Percentiles rank a stretch among this genome's conserved stretches.
These are phyloP conservation scores for Botrytis sinoallii DNA, from an alignment of 2,329 filamentous ascomycete species.

Conservation along the genomic window DNA sequence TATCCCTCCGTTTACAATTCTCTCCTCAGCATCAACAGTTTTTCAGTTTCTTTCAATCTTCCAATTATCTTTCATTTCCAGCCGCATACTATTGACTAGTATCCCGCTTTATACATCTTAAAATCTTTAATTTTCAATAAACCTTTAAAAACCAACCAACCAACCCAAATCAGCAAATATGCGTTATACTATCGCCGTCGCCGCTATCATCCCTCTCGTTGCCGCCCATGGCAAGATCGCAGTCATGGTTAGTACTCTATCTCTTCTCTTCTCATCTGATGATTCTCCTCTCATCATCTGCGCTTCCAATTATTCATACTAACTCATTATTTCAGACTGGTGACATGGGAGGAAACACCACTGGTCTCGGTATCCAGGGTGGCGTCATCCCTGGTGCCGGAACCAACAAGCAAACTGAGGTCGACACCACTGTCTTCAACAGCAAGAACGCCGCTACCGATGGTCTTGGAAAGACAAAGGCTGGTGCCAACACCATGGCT, in stretches of 20 bases:
- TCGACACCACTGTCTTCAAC: constrained; percentile 47
- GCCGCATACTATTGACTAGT: constrained; percentile 36
- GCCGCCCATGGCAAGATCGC: constrained; percentile 60
- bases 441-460: constrained; percentile 52
- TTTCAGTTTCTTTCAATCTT: constrained; percentile 23
- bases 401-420: constrained; percentile 43
- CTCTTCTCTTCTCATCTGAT: neutral
- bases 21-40: constrained; percentile 35
- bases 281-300: neutral
- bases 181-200: constrained; percentile 34
- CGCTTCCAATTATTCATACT: constrained; percentile 9
- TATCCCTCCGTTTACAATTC: constrained; percentile 24
- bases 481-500: constrained; percentile 51
- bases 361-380: constrained; percentile 43
- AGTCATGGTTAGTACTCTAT: constrained; percentile 29
- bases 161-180: constrained; percentile 29
- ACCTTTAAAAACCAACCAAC: constrained; percentile 8
- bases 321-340: constrained; percentile 30
- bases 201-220: constrained; percentile 54
- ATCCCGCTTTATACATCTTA: constrained; percentile 30
- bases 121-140: constrained; percentile 22
- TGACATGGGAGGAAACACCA: constrained; percentile 44
- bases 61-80: constrained; percentile 24
- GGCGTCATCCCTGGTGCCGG: constrained; percentile 43
- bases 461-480: constrained; percentile 57